These are phyloP conservation scores for Fimicolochytrium jonesii DNA, from an alignment of 192 early-diverging fungal genomes.

Conservation along the genomic window DNA sequence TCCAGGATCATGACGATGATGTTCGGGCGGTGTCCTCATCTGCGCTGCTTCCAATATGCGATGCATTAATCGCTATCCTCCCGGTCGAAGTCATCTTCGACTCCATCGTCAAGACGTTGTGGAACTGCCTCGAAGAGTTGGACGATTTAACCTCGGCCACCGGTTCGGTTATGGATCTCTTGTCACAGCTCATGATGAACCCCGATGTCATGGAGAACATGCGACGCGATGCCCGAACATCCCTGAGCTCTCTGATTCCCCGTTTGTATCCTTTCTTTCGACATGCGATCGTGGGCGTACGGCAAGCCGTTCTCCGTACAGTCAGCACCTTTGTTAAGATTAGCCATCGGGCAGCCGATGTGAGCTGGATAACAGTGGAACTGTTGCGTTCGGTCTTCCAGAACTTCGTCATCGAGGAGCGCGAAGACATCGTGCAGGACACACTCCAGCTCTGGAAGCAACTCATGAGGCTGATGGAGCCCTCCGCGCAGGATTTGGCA, in stretches of 20 bases:
- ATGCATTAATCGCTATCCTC: conserved; percentile 66
- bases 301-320: conserved; percentile 76
- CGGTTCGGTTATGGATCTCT: conserved; percentile 85
- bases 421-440: conserved; percentile 53
- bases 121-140: conserved; percentile 83
- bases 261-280: conserved; percentile 92
- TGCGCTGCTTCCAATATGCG: conserved; percentile 82
- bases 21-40: conserved; percentile 89
- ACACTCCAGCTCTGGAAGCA: conserved; percentile 66
- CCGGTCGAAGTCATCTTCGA: conserved; percentile 63
- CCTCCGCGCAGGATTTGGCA: conserved; percentile 12
- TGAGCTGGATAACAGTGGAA: conserved; percentile 49
- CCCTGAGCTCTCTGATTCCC: conserved; percentile 70
- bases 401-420: conserved; percentile 88
- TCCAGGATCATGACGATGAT: conserved; percentile 89
- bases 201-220: conserved; percentile 35
- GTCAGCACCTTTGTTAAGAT: conserved; percentile 67
- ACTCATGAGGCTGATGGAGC: conserved; percentile 39
- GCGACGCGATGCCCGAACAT: conserved; percentile 30
- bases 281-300: conserved; percentile 82
- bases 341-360: conserved; percentile 41
- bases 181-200: conserved; percentile 72
- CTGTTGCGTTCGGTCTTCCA: conserved; percentile 81
- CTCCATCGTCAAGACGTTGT: conserved; percentile 69
- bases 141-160: conserved; percentile 95